A percentile compares a stretch with the other conserved stretches of the same genome.
Evolutionary conservation across 2,329 filamentous ascomycete species (phyloP).

Genomic region (Fusarium torulosum): DNA sequence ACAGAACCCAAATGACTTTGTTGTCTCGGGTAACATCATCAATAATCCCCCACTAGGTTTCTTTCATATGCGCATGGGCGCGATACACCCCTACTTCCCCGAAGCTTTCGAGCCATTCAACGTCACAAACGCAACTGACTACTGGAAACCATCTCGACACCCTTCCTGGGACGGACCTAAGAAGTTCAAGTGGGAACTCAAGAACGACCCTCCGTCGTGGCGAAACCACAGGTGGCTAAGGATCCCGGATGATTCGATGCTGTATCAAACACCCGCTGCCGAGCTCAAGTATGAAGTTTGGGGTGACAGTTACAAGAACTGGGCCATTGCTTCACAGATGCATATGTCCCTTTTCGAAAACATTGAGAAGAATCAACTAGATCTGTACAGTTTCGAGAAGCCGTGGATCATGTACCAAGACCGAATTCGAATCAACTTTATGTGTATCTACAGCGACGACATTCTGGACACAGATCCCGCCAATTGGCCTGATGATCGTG

Average conservation of each 20-base stretch:
- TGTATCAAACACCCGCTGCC: slow-evolving; percentile 28
- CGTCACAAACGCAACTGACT: slow-evolving; percentile 14
- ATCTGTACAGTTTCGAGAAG: slow-evolving; percentile 36
- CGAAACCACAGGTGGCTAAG: slow-evolving; percentile 28
- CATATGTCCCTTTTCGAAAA: slow-evolving; percentile 42
- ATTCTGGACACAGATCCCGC: slow-evolving; percentile 26
- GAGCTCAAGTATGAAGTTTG: slow-evolving; percentile 35
- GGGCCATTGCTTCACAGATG: slow-evolving; percentile 39
- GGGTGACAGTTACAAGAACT: slow-evolving; percentile 31
- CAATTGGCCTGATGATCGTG: slow-evolving; percentile 4
- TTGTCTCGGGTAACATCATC: slow-evolving; percentile 40
- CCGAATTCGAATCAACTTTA: slow-evolving; percentile 40
- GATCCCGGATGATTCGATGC: slow-evolving; percentile 15
- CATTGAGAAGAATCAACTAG: slow-evolving; percentile 31
- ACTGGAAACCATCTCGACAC: slow-evolving; percentile 34
- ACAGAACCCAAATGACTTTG: slow-evolving; percentile 27
- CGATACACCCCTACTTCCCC: slow-evolving; percentile 36
- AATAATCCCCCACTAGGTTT: slow-evolving; percentile 41
- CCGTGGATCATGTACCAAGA: slow-evolving; percentile 35
- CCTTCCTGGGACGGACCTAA: slow-evolving; percentile 29
- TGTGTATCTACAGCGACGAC: slow-evolving; percentile 37
- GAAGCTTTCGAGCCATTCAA: slow-evolving; percentile 12
- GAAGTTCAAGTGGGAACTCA: slow-evolving; percentile 17
- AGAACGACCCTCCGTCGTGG: slow-evolving; percentile 8
- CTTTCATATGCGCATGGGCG: slow-evolving; percentile 39